Evolutionary conservation across 2,329 filamentous ascomycete species (phyloP).

Genomic region (Colletotrichum sp.): DNA sequence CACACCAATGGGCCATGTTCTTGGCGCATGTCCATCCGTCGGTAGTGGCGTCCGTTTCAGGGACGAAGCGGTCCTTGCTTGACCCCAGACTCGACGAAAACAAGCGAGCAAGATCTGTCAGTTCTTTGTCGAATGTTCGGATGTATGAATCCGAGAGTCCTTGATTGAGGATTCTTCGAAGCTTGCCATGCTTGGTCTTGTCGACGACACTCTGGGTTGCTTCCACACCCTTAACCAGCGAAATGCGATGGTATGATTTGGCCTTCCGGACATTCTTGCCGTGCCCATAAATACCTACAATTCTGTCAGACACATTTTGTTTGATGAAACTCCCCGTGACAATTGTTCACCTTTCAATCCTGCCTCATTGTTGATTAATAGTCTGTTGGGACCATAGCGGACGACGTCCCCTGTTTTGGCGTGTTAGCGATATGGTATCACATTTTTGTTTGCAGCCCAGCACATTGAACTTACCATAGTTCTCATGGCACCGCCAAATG

Average conservation of each 20-base stretch:
- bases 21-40: not conserved
- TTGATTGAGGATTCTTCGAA: slow-evolving; percentile 1
- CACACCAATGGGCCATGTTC: slow-evolving; percentile 5
- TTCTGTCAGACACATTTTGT: not conserved
- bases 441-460: not conserved
- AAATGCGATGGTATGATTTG: slow-evolving; percentile 1
- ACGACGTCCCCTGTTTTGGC: not conserved
- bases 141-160: slow-evolving; percentile 8
- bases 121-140: not conserved
- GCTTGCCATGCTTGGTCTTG: slow-evolving; percentile 3
- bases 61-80: not conserved
- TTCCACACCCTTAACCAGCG: not conserved
- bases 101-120: not conserved
- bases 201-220: slow-evolving; percentile 6
- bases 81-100: not conserved
- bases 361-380: not conserved
- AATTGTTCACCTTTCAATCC: not conserved
- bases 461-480: not conserved
- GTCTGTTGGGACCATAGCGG: not conserved
- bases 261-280: not conserved
- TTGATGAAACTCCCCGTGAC: not conserved
- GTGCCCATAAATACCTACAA: not conserved
- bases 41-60: not conserved
- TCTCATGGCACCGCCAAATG: slow-evolving; percentile 6
- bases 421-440: not conserved